Conservation (phyloP, 2,329 filamentous ascomycete genomes). For the Alternaria ventricosa region DNA sequence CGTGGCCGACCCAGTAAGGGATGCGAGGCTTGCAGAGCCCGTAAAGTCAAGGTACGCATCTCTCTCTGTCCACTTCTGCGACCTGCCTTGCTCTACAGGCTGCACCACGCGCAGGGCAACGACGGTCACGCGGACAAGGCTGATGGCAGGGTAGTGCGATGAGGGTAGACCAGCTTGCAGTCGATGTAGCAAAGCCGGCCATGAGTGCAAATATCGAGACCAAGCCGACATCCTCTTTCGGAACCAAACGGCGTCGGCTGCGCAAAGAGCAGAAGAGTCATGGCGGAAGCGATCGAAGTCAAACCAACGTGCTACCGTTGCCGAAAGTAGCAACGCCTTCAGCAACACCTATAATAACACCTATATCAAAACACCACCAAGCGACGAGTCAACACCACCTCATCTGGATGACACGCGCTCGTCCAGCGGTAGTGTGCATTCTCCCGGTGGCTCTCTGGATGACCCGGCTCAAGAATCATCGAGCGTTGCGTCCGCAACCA, state of each 20-base stretch:
- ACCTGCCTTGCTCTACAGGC: no score
- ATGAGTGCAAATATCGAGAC: conserved; percentile 44
- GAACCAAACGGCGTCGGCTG: conserved; percentile 43
- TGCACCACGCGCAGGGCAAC: background rate
- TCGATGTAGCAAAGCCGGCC: conserved; percentile 35
- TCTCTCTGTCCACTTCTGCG: background rate
- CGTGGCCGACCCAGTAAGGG: conserved; percentile 46
- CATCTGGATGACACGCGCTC: conserved; percentile 10
- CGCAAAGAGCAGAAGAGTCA: conserved; percentile 42
- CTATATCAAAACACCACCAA: conserved; percentile 19
- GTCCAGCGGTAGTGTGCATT: conserved; percentile 9
- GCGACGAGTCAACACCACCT: conserved; percentile 18
- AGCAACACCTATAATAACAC: conserved; percentile 4
- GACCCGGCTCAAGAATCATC: background rate
- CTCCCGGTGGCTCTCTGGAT: conserved; percentile 3
- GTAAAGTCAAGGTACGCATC: conserved; percentile 42
- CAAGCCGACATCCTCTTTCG: conserved; percentile 42
- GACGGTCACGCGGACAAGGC: background rate
- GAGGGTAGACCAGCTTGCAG: conserved; percentile 39
- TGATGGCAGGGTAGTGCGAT: conserved; percentile 34
- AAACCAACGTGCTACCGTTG: conserved; percentile 21
- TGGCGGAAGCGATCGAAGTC: conserved; percentile 44
- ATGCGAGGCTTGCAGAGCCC: conserved; percentile 42
- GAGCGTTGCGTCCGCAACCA: background rate
- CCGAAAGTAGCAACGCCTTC: conserved; percentile 16